These are phyloP conservation scores for Penicillium psychrosexuale DNA, from an alignment of 2,329 filamentous ascomycete genomes.

Conservation along the genomic window DNA sequence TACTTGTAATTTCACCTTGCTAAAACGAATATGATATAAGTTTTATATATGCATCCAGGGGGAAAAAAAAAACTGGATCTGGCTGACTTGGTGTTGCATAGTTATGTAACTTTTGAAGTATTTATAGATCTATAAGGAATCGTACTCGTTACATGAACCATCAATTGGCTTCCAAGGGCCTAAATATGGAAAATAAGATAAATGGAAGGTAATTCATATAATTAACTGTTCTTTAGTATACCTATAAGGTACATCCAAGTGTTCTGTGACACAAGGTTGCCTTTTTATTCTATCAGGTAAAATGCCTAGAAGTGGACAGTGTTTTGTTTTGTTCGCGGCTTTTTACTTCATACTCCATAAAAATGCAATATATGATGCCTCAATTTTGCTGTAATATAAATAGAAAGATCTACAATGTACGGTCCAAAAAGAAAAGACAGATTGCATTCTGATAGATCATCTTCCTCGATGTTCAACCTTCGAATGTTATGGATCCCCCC, in stretches of 20 bases:
- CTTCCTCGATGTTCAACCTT: neutral
- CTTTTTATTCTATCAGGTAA: neutral
- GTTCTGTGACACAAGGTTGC: neutral
- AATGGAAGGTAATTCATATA: too few relatives aligned
- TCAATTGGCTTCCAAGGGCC: neutral
- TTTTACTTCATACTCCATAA: too few relatives aligned
- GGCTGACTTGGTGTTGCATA: neutral
- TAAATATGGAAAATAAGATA: too few relatives aligned
- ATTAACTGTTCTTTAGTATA: neutral
- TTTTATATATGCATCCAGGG: neutral
- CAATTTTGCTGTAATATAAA: neutral
- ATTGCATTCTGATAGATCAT: slow-evolving; percentile 1
- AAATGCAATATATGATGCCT: neutral
- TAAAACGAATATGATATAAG: too few relatives aligned
- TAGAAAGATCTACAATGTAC: neutral
- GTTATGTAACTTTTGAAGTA: neutral
- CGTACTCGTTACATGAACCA: neutral
- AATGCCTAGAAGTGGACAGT: neutral
- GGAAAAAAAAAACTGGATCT: too few relatives aligned
- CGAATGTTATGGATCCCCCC: neutral
- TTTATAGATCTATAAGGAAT: neutral
- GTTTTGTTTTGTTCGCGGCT: neutral
- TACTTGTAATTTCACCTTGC: too few relatives aligned
- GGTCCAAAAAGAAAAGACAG: neutral
- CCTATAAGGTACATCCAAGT: neutral